These are phyloP conservation scores for Microthlaspi erraticum DNA, from an alignment of 345 rosid species.

Conservation along the genomic window DNA sequence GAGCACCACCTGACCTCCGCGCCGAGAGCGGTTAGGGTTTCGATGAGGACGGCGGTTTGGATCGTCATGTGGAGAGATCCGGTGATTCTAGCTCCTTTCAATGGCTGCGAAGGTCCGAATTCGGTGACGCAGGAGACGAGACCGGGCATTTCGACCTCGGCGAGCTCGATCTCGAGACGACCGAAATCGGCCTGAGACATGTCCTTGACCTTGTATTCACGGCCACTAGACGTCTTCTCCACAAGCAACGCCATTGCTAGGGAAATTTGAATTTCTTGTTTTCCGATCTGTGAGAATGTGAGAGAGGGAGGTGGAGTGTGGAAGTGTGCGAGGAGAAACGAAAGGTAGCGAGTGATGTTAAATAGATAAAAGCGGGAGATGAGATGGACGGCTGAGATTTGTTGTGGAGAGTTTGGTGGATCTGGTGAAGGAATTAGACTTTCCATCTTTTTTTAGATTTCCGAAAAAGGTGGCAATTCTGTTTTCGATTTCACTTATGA, in stretches of 20 bases:
- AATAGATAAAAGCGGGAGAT: slow-evolving; percentile 33
- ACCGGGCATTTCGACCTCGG: slow-evolving; percentile 92
- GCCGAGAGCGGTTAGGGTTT: slow-evolving; percentile 79
- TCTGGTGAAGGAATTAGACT: slow-evolving; percentile 42
- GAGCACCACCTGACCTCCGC: slow-evolving; percentile 99
- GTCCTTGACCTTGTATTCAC: slow-evolving; percentile 93
- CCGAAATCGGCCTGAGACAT: slow-evolving; percentile 97
- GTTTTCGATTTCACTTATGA: slow-evolving; percentile 19
- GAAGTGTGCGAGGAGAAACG: slow-evolving; percentile 28
- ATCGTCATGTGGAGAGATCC: slow-evolving; percentile 98
- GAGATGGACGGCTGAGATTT: slow-evolving; percentile 37
- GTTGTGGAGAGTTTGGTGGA: slow-evolving; percentile 44
- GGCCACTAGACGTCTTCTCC: slow-evolving; percentile 79
- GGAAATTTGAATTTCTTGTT: too few relatives aligned
- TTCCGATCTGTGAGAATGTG: slow-evolving; percentile 4
- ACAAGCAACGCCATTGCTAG: slow-evolving; percentile 71
- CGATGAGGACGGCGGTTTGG: slow-evolving; percentile 91
- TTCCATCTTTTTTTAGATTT: slow-evolving; percentile 33
- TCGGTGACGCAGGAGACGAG: slow-evolving; percentile 78
- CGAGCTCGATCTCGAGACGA: slow-evolving; percentile 82
- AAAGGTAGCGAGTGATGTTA: slow-evolving; percentile 22
- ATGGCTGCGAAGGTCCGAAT: slow-evolving; percentile 85
- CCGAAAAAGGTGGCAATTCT: background rate
- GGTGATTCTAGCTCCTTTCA: slow-evolving; percentile 85
- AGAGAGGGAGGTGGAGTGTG: background rate